Percentiles rank a stretch among this genome's conserved stretches.
Conservation (phyloP, 2,329 filamentous ascomycete species). For the Fusarium foetens region DNA sequence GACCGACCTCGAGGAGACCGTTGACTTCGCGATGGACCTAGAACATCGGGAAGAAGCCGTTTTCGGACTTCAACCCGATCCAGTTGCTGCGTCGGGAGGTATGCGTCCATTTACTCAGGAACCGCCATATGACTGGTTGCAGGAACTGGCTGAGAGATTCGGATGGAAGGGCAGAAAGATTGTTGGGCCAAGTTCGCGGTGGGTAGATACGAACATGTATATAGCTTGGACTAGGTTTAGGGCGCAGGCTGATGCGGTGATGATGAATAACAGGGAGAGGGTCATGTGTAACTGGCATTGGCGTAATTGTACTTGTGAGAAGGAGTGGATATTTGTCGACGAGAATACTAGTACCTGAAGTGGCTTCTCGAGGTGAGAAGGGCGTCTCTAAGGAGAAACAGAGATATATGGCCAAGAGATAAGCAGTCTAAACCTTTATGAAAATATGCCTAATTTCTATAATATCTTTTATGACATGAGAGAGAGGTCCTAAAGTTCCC, state of each 20-base stretch:
- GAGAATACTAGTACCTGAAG: too few relatives aligned
- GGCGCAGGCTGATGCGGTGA: background rate
- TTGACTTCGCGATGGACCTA: background rate
- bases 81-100: background rate
- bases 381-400: too few relatives aligned
- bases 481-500: too few relatives aligned
- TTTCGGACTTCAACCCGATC: background rate
- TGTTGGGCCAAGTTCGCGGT: background rate
- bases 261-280: background rate
- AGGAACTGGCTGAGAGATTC: accelerated
- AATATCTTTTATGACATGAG: too few relatives aligned
- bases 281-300: background rate
- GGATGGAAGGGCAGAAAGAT: background rate
- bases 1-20: background rate
- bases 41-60: background rate
- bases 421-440: too few relatives aligned
- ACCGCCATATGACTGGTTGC: background rate
- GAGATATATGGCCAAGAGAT: too few relatives aligned
- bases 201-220: background rate
- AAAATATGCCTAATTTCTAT: too few relatives aligned
- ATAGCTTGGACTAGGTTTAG: background rate
- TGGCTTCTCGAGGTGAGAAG: too few relatives aligned
- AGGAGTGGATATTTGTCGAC: background rate
- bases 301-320: background rate
- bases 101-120: background rate